Percentiles rank a stretch among this genome's conserved stretches.
Conservation (phyloP, 2,329 filamentous ascomycete species). For the Lecanicillium sp. region DNA sequence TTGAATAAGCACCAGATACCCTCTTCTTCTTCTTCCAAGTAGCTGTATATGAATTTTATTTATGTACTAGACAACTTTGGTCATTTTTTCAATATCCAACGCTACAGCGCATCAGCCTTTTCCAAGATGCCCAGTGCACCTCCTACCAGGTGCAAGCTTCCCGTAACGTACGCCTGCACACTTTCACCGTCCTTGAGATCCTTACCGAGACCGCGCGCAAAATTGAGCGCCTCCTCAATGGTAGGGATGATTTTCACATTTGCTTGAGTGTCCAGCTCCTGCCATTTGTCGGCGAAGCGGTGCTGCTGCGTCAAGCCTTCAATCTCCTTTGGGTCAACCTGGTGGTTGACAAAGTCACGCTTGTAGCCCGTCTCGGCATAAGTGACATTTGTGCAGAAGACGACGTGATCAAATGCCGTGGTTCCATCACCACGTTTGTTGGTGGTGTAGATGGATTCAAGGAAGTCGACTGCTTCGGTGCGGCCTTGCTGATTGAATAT, state of each 20-base stretch:
- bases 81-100: not conserved
- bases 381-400: slow-evolving; percentile 76
- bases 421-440: slow-evolving; percentile 18
- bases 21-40: not conserved
- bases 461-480: slow-evolving; percentile 43
- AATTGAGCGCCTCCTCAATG: slow-evolving; percentile 47
- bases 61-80: slow-evolving; percentile 2
- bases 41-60: slow-evolving; percentile 1
- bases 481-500: slow-evolving; percentile 83
- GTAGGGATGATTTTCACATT: slow-evolving; percentile 39
- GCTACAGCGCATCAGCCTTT: slow-evolving; percentile 32
- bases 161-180: slow-evolving; percentile 47
- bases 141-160: slow-evolving; percentile 56
- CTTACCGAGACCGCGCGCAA: slow-evolving; percentile 29
- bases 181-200: slow-evolving; percentile 21
- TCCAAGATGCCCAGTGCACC: slow-evolving; percentile 43
- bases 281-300: slow-evolving; percentile 45
- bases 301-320: slow-evolving; percentile 43
- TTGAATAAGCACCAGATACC: not conserved
- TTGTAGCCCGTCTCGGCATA: slow-evolving; percentile 43
- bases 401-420: slow-evolving; percentile 56
- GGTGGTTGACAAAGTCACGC: slow-evolving; percentile 48
- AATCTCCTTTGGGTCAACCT: slow-evolving; percentile 42
- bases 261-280: slow-evolving; percentile 34
- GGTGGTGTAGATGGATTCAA: slow-evolving; percentile 35